Evolutionary conservation across 2,329 filamentous ascomycete species (phyloP).

Genomic region (Penicillium sp.): DNA sequence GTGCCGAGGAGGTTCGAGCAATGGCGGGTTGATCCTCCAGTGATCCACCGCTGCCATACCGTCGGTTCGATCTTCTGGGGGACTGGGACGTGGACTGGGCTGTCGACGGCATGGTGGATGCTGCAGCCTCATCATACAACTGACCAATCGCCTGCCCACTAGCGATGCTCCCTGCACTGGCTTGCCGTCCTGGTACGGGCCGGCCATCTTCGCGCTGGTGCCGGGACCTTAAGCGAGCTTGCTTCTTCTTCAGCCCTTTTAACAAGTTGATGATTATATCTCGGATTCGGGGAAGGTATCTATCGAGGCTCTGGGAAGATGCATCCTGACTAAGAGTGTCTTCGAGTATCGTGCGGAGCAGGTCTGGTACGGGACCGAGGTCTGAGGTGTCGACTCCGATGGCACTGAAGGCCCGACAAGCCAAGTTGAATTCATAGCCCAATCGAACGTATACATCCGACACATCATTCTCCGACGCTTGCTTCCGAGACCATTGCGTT

Average conservation of each 20-base stretch:
- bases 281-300: slow-evolving; percentile 84
- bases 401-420: slow-evolving; percentile 88
- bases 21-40: slow-evolving; percentile 27
- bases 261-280: slow-evolving; percentile 98
- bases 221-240: slow-evolving; percentile 67
- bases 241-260: slow-evolving; percentile 92
- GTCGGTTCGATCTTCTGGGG: slow-evolving; percentile 29
- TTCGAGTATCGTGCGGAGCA: slow-evolving; percentile 81
- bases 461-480: slow-evolving; percentile 86
- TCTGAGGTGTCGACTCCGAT: slow-evolving; percentile 95
- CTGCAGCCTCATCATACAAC: slow-evolving; percentile 35
- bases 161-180: slow-evolving; percentile 41
- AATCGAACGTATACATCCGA: slow-evolving; percentile 96
- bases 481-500: slow-evolving; percentile 91
- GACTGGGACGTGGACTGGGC: slow-evolving; percentile 16
- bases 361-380: slow-evolving; percentile 87
- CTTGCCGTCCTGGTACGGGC: slow-evolving; percentile 33
- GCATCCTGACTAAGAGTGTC: slow-evolving; percentile 95
- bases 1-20: slow-evolving; percentile 26
- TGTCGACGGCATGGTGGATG: slow-evolving; percentile 17
- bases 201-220: slow-evolving; percentile 44
- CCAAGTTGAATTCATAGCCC: slow-evolving; percentile 98
- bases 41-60: slow-evolving; percentile 35
- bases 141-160: slow-evolving; percentile 42
- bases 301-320: slow-evolving; percentile 83